A percentile compares a stretch with the other conserved stretches of the same genome.
Evolutionary conservation across 2,329 filamentous ascomycete genomes (phyloP).

Genomic region (Helicocarpus griseus): DNA sequence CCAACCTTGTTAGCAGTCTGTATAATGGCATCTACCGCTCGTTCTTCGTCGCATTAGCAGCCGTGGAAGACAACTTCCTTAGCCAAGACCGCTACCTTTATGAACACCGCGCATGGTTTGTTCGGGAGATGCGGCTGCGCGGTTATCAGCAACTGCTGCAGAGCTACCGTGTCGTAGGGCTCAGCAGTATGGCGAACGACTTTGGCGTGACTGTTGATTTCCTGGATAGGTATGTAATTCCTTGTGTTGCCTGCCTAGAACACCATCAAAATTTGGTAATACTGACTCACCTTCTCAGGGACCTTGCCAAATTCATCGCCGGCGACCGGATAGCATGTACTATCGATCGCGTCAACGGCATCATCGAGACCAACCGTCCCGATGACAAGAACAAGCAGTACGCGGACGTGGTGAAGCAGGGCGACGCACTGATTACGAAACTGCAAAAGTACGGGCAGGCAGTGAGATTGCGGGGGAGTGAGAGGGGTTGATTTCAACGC

Average conservation of each 20-base stretch:
- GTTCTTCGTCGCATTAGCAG: constrained; percentile 82
- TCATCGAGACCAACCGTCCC: constrained; percentile 95
- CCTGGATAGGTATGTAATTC: constrained; percentile 65
- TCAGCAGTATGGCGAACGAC: constrained; percentile 92
- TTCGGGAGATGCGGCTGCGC: constrained; percentile 93
- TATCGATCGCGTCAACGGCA: constrained; percentile 90
- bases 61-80: constrained; percentile 88
- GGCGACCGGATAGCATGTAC: constrained; percentile 90
- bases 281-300: too few relatives aligned
- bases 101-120: constrained; percentile 95
- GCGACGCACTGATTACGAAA: constrained; percentile 96
- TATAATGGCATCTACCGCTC: constrained; percentile 90
- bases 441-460: constrained; percentile 98
- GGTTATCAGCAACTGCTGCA: constrained; percentile 96
- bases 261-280: too few relatives aligned
- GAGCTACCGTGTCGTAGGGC: constrained; percentile 92
- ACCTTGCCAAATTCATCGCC: constrained; percentile 94
- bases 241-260: not conserved
- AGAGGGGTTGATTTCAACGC: constrained; percentile 57
- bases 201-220: constrained; percentile 97
- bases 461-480: constrained; percentile 85
- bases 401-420: constrained; percentile 93
- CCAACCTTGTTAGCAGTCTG: constrained; percentile 78
- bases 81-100: constrained; percentile 89
- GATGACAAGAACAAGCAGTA: constrained; percentile 99